phyloP scores from a whole-genome alignment of 2,329 filamentous ascomycete genomes.

The Monascus ruber region DNA sequence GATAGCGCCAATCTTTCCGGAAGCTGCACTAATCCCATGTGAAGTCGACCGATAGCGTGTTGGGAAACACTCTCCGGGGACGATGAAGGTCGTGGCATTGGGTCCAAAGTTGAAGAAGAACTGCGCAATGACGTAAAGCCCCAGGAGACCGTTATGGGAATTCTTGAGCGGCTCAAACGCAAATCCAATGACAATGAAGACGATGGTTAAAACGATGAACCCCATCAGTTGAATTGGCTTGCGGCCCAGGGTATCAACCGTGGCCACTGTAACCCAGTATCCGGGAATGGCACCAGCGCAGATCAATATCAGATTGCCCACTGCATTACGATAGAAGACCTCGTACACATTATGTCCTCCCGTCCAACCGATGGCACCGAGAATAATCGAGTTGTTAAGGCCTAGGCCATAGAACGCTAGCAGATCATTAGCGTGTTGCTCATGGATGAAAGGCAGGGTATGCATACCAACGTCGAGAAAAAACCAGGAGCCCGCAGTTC shows the following conservation, averaged over 20 bases:
- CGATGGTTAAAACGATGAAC: slow-evolving; percentile 48
- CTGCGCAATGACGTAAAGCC: slow-evolving; percentile 52
- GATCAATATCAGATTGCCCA: slow-evolving; percentile 69
- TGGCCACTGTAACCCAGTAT: slow-evolving; percentile 69
- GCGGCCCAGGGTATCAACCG: slow-evolving; percentile 62
- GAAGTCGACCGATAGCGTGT: slow-evolving; percentile 53
- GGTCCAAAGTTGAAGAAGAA: slow-evolving; percentile 46
- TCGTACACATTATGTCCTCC: slow-evolving; percentile 54
- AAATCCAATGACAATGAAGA: slow-evolving; percentile 55
- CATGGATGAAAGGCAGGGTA: slow-evolving; percentile 22
- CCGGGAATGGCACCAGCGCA: slow-evolving; percentile 69
- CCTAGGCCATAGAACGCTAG: slow-evolving; percentile 56
- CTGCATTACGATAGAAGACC: slow-evolving; percentile 59
- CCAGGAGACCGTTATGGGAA: slow-evolving; percentile 40
- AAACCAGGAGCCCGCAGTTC: slow-evolving; percentile 80
- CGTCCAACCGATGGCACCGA: slow-evolving; percentile 60
- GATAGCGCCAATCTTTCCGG: slow-evolving; percentile 58
- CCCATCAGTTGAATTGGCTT: slow-evolving; percentile 62
- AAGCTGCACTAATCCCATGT: slow-evolving; percentile 55
- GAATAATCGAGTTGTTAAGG: slow-evolving; percentile 64
- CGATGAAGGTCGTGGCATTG: slow-evolving; percentile 53
- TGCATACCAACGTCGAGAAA: slow-evolving; percentile 52
- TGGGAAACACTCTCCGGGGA: slow-evolving; percentile 54
- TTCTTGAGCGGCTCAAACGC: slow-evolving; percentile 30
- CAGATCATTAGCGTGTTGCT: slow-evolving; percentile 10